phyloP scores from a whole-genome alignment of 805 yeast genomes.

The Yarrowia sp. region DNA sequence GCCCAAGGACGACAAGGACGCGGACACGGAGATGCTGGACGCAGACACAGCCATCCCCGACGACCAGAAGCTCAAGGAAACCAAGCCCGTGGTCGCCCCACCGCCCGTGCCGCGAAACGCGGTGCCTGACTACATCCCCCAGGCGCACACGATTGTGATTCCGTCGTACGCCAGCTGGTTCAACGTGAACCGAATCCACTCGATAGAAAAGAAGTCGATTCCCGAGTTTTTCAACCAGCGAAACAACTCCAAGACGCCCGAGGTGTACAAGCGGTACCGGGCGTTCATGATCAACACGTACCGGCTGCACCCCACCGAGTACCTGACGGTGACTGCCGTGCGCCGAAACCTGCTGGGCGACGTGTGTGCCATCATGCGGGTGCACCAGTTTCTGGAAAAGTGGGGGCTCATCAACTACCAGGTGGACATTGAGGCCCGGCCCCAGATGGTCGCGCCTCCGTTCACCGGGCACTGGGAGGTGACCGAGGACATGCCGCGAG shows the following conservation, averaged over 20 bases:
- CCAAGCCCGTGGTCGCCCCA: constrained; percentile 4
- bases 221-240: constrained; percentile 75
- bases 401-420: constrained; percentile 96
- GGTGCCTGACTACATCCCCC: constrained; percentile 39
- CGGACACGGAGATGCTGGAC: constrained; percentile 30
- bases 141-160: constrained; percentile 77
- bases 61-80: constrained; percentile 19
- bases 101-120: constrained; percentile 9
- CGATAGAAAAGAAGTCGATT: constrained; percentile 74
- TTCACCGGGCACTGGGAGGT: constrained; percentile 73
- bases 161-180: constrained; percentile 93
- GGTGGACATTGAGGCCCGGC: constrained; percentile 73
- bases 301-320: constrained; percentile 84
- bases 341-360: constrained; percentile 89
- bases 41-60: constrained; percentile 30
- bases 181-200: constrained; percentile 63
- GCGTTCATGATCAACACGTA: constrained; percentile 87
- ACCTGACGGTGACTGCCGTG: constrained; percentile 82
- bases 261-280: constrained; percentile 74
- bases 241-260: constrained; percentile 73
- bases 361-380: constrained; percentile 81
- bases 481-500: constrained; percentile 84
- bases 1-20: constrained; percentile 25
- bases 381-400: constrained; percentile 76
- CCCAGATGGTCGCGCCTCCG: constrained; percentile 62